A percentile compares a stretch with the other conserved stretches of the same genome.
These are phyloP conservation scores for Trichoderma asperelloides DNA, from an alignment of 495 filamentous ascomycete species.

Conservation along the genomic window DNA sequence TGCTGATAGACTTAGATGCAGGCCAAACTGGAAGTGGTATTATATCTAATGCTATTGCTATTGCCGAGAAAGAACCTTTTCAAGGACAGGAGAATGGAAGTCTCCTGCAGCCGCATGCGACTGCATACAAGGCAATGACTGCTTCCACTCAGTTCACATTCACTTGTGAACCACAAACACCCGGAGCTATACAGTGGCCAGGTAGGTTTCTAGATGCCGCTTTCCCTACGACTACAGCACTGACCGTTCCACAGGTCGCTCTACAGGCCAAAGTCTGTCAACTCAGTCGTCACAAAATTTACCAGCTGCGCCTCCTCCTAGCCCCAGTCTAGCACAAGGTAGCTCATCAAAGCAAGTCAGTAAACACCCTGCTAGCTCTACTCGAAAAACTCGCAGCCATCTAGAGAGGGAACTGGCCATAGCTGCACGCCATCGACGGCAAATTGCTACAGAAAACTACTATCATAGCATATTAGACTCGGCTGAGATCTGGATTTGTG, in stretches of 20 bases:
- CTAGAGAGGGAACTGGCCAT: conserved; percentile 22
- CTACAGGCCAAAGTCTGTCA: not conserved
- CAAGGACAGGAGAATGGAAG: conserved; percentile 65
- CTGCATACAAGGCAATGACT: conserved; percentile 40
- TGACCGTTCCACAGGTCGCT: not conserved
- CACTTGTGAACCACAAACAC: conserved; percentile 59
- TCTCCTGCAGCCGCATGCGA: conserved; percentile 56
- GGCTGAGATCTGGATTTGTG: conserved; percentile 89
- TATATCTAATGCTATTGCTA: conserved; percentile 82
- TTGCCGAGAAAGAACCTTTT: conserved; percentile 61
- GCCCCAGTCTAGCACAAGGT: not conserved
- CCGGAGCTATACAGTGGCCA: conserved; percentile 38
- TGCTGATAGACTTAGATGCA: conserved; percentile 12
- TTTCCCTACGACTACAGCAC: not conserved
- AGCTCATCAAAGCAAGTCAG: conserved; percentile 16
- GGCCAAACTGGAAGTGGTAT: conserved; percentile 58
- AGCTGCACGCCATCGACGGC: conserved; percentile 30
- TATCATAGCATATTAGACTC: conserved; percentile 62
- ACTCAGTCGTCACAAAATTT: not conserved
- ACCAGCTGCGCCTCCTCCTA: not conserved
- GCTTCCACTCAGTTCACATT: conserved; percentile 86
- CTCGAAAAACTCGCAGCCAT: conserved; percentile 13
- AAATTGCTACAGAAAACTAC: conserved; percentile 46
- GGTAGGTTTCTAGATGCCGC: conserved; percentile 16
- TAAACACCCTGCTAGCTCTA: not conserved